Evolutionary conservation across 2,329 filamentous ascomycete genomes (phyloP).

Genomic region (Colletotrichum destructivum): DNA sequence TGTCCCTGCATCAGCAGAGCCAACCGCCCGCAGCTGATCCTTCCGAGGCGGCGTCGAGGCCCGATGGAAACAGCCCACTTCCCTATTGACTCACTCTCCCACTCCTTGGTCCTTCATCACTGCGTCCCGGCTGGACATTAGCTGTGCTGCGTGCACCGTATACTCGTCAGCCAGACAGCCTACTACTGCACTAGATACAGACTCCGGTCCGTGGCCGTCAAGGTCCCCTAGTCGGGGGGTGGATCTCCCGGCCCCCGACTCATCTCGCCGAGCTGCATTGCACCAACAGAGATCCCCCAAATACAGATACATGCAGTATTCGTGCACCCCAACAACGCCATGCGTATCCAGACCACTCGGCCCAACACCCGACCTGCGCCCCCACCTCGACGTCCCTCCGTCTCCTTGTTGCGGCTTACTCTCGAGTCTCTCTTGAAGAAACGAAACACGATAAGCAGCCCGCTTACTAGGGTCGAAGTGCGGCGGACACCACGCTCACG

Average conservation of each 20-base stretch:
- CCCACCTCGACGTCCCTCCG: not conserved
- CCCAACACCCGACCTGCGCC: not conserved
- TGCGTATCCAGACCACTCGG: not conserved
- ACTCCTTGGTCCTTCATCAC: not conserved
- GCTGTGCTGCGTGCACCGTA: slow-evolving; percentile 30
- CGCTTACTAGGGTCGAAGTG: not conserved
- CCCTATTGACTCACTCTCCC: slow-evolving; percentile 8
- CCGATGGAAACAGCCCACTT: slow-evolving; percentile 6
- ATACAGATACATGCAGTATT: not conserved
- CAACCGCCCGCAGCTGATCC: slow-evolving; percentile 12
- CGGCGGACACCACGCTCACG: not conserved
- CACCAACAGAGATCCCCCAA: slow-evolving; percentile 8
- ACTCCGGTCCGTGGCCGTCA: slow-evolving; percentile 28
- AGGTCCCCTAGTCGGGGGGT: slow-evolving; percentile 17
- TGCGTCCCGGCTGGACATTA: not conserved
- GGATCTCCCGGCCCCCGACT: slow-evolving; percentile 16
- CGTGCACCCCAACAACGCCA: not conserved
- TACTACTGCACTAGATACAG: slow-evolving; percentile 4
- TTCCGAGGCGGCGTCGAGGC: slow-evolving; percentile 1
- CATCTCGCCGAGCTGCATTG: not conserved
- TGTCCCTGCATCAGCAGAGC: slow-evolving; percentile 8
- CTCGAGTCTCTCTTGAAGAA: not conserved
- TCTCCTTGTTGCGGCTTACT: slow-evolving; percentile 24
- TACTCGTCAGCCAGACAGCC: not conserved
- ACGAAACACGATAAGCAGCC: slow-evolving; percentile 8